Conservation (phyloP, 1,284 basidiomycete genomes). For the Ceratorhiza oryzae-sativae region DNA sequence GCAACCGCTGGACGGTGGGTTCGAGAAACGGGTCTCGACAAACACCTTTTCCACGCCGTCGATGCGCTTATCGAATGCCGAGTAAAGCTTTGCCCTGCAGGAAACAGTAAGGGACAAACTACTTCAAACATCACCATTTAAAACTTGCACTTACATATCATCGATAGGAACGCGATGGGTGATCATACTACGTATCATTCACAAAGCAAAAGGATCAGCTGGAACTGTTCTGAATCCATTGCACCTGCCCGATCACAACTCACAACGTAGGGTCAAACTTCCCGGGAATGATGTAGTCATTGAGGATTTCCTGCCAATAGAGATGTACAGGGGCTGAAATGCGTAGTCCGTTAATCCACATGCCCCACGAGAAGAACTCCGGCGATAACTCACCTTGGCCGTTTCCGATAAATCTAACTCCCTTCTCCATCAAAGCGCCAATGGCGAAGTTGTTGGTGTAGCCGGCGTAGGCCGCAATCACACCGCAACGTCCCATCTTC, state of each 20-base stretch:
- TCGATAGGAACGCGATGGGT: constrained; percentile 70
- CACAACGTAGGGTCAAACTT: constrained; percentile 74
- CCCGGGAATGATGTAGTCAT: constrained; percentile 67
- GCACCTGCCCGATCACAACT: constrained; percentile 47
- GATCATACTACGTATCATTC: constrained; percentile 56
- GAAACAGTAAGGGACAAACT: too few relatives aligned
- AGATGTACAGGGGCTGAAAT: constrained; percentile 69
- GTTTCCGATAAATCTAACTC: constrained; percentile 71
- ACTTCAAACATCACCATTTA: too few relatives aligned
- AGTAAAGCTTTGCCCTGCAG: constrained; percentile 62
- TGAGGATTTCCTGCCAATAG: constrained; percentile 76
- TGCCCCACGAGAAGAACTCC: constrained; percentile 28
- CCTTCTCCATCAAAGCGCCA: constrained; percentile 81
- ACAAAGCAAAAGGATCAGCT: constrained; percentile 19
- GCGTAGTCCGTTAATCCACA: constrained; percentile 32
- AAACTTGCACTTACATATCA: constrained; percentile 58
- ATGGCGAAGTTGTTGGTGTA: constrained; percentile 76
- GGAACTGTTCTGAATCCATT: not conserved
- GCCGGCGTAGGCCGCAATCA: constrained; percentile 70
- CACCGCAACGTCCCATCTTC: constrained; percentile 68
- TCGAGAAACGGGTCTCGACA: constrained; percentile 62
- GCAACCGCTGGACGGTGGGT: constrained; percentile 55
- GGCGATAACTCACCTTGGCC: constrained; percentile 55
- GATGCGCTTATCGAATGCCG: constrained; percentile 66
- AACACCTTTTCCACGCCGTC: constrained; percentile 72